Percentiles rank a stretch among this genome's conserved stretches.
phyloP scores from a whole-genome alignment of 371 early-diverging fungal species.

The Haplosporangium sp. region DNA sequence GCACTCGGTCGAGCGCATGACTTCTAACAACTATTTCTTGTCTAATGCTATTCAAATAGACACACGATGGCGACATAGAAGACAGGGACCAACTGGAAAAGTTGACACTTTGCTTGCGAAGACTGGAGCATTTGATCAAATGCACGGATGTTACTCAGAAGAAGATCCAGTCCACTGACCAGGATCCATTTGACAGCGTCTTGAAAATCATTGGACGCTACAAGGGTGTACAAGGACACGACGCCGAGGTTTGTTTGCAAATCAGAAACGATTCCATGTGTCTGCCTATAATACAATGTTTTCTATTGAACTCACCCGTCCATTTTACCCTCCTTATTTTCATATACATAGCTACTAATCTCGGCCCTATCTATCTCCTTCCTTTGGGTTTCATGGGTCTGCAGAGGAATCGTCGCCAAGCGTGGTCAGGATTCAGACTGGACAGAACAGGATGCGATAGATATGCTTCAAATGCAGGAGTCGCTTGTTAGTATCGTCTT shows the following conservation, averaged over 20 bases:
- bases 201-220: slow-evolving; percentile 26
- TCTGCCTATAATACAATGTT: no score
- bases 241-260: slow-evolving; percentile 25
- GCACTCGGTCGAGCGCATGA: no score
- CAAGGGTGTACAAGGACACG: slow-evolving; percentile 17
- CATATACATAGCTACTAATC: slow-evolving; percentile 17
- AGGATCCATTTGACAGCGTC: slow-evolving; percentile 29
- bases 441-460: slow-evolving; percentile 29
- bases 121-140: slow-evolving; percentile 47
- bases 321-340: not conserved
- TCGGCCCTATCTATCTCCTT: slow-evolving; percentile 43
- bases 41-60: not conserved
- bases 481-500: slow-evolving; percentile 57
- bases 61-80: slow-evolving; percentile 6
- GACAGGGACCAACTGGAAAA: slow-evolving; percentile 14
- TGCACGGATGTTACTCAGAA: slow-evolving; percentile 36
- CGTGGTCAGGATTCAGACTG: slow-evolving; percentile 57
- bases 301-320: no score
- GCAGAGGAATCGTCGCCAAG: slow-evolving; percentile 43
- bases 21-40: not conserved
- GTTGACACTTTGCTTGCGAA: slow-evolving; percentile 19
- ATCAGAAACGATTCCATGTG: no score
- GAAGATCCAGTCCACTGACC: slow-evolving; percentile 12
- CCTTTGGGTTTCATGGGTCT: slow-evolving; percentile 59
- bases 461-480: slow-evolving; percentile 53